Base-by-base conservation (phyloP, 306 rosid genomes). In the Cicer arietinum region DNA sequence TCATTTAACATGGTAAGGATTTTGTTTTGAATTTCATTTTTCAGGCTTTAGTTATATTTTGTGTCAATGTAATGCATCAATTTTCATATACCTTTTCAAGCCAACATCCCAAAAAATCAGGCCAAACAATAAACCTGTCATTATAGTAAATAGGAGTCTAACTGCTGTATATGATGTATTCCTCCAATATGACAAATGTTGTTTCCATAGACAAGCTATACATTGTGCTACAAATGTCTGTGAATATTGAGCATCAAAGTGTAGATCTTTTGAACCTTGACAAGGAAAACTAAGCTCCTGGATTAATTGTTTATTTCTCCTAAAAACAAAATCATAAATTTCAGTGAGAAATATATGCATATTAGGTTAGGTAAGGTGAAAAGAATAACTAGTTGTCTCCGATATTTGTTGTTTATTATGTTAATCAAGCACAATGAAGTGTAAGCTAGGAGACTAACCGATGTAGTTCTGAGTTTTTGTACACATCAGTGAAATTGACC, bases 401-500 rank as follows among this genome's bases (percentile, higher is more conserved):
- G 6, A 16, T 40, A 18, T 39, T 43, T 37, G n/a, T 2, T 51
- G 45, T 7, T 25, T 25, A 25, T 63, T n/a, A 17, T 18, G 16
- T 22, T 46, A 25, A 61, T 37, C 14, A 25, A 41, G 6, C 63
- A 59, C 20, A 69, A 39, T 7, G 16, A 41, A 22, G 18, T 7
- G 9, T 17, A 13, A 13, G 40, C 7, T 4, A 71, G 13, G 74
- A 64, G 63, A 40, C 69, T 72, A 65, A 82, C 85, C 76, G 43
- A 72, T 61, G 30, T 47, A 73, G 70, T 59, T 82, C 86, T n/a
- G 86, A 82, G 73, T 68, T 78, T 67, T 41, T 75, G 81, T 75
- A 83, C n/a, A 77, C 69, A 39, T 81, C 63, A n/a, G 91, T 72
- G 73, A 89, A 89, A 75, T 75, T 67, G 41, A 90, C 74, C 35